These are phyloP conservation scores for Vicia villosa DNA, from an alignment of 306 rosid genomes.

Conservation along the genomic window DNA sequence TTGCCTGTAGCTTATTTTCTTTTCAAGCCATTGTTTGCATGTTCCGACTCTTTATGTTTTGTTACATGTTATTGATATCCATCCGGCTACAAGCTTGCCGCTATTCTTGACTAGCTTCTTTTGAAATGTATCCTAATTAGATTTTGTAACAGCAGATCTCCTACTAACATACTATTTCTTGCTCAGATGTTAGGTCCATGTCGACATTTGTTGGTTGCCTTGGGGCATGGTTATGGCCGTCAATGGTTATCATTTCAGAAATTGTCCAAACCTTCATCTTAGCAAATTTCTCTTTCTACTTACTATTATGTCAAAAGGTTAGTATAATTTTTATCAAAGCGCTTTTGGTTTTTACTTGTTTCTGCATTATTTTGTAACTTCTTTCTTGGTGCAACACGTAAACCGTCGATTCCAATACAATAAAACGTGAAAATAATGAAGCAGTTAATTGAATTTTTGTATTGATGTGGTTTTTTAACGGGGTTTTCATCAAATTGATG, in stretches of 20 bases:
- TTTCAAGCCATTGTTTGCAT: no score
- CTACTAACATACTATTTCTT: constrained; percentile 42
- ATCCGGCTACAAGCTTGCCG: no score
- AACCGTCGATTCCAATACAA: neutral
- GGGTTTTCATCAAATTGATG: no score
- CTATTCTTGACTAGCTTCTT: no score
- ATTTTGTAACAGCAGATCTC: no score
- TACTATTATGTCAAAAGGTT: constrained; percentile 91
- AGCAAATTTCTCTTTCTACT: constrained; percentile 91
- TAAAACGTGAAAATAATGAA: no score
- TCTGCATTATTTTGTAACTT: neutral
- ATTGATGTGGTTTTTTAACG: no score
- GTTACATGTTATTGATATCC: constrained; percentile 30
- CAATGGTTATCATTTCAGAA: constrained; percentile 96
- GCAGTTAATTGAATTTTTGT: no score
- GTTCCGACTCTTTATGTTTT: no score
- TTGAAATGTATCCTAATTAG: no score
- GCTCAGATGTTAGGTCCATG: constrained; percentile 90
- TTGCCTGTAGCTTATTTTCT: no score
- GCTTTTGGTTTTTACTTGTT: neutral
- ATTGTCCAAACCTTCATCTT: constrained; percentile 91
- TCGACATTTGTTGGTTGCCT: constrained; percentile 88
- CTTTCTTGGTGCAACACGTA: neutral
- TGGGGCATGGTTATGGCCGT: constrained; percentile 94
- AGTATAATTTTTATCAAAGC: constrained; percentile 17